Base-by-base conservation (phyloP, 352 stramenopile genomes). In the Pythium oligandrum region DNA sequence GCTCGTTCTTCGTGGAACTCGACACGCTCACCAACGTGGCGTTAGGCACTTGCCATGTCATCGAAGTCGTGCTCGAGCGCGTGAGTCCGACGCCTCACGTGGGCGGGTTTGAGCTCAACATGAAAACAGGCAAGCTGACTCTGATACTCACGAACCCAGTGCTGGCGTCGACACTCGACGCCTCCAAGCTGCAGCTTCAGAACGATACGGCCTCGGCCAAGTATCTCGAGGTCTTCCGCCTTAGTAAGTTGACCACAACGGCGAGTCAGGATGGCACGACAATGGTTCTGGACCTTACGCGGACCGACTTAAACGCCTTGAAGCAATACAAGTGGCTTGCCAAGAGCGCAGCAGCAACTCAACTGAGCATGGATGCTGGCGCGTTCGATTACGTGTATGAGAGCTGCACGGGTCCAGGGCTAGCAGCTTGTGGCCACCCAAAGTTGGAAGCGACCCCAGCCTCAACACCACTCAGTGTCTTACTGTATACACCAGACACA, bases 1-100 rank as follows among this genome's bases (percentile, higher is more conserved):
- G 73, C 3, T 72, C 59, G 9, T 83, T 90, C 17, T 73, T 60
- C 40, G 43, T 90, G 10, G 68, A 83, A 52, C 68, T 90, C 11
- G 57, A 54, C 17, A 57, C 43, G n/a, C 63, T 78, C n/a, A 65
- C 26, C 38, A 73, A 73, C 17, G 64, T 77, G 26, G 60, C 48
- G 2, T 43, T 90, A 26, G 79, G 77, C 3, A 59, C 78, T 11
- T 90, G 79, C 50, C 63, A 85, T 38, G 36, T 31, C 0, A 36
- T 71, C 7, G 55, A 78, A 31, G 55, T 90, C 17, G 39, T 73
- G 2, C 40, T 90, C 0, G 50, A 66, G 1, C 48, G 57, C 0
- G 54, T 88, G 5, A 63, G 71, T 1, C 63, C 54, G 58, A 48
- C 57, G 4, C 77, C 79, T 11, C 71, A 64, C 35, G 38, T 88